These are phyloP conservation scores for Apiospora malaysiana DNA, from an alignment of 2,329 filamentous ascomycete species.

Conservation along the genomic window DNA sequence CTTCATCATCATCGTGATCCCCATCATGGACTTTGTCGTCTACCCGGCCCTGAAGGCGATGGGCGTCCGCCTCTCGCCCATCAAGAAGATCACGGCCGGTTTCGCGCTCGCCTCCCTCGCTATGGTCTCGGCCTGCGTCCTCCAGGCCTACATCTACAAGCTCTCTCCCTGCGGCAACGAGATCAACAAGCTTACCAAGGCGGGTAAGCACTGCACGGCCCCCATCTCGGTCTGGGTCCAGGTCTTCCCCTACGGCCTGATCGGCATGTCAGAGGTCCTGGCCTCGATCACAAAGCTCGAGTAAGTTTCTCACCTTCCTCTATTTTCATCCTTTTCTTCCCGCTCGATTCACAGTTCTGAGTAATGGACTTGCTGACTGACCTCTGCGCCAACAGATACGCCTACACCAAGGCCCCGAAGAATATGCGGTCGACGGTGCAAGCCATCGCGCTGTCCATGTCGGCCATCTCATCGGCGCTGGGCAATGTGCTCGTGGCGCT, in stretches of 20 bases:
- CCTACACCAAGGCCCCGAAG: slow-evolving; percentile 70
- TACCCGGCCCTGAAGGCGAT: slow-evolving; percentile 61
- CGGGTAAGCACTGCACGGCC: slow-evolving; percentile 43
- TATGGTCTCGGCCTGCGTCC: slow-evolving; percentile 60
- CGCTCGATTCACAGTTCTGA: too few relatives aligned
- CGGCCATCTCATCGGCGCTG: slow-evolving; percentile 60
- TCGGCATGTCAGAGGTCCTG: slow-evolving; percentile 60
- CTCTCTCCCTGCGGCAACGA: slow-evolving; percentile 55
- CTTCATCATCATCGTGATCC: slow-evolving; percentile 62
- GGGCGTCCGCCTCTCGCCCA: slow-evolving; percentile 61
- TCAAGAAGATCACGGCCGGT: slow-evolving; percentile 61
- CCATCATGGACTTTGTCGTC: slow-evolving; percentile 57
- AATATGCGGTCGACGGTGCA: slow-evolving; percentile 67
- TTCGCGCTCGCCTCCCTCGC: slow-evolving; percentile 56
- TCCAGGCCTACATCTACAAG: slow-evolving; percentile 65
- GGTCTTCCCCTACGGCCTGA: slow-evolving; percentile 55
- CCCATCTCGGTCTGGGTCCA: slow-evolving; percentile 60
- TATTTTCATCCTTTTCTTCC: too few relatives aligned
- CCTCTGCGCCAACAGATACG: slow-evolving; percentile 67
- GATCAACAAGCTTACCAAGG: slow-evolving; percentile 44
- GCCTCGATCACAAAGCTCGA: slow-evolving; percentile 68
- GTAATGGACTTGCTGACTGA: not conserved
- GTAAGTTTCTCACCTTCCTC: slow-evolving; percentile 22
- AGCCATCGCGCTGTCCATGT: slow-evolving; percentile 62
- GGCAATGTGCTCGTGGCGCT: slow-evolving; percentile 50